Conservation (phyloP, 192 early-diverging fungal species). For the Coemansia sp. region DNA sequence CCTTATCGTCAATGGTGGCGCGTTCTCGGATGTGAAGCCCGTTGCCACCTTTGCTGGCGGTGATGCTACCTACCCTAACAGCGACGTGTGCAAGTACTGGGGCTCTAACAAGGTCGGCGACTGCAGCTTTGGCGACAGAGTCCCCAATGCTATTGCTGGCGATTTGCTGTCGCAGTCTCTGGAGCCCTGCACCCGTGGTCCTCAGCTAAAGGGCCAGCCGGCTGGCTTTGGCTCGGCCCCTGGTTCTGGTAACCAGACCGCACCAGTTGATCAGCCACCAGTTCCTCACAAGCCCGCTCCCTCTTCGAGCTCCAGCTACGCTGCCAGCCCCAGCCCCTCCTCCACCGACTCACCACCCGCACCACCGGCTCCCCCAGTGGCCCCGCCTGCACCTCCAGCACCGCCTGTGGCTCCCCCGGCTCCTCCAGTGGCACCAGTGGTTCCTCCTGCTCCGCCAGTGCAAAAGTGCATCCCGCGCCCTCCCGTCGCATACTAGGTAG, state of each 20-base stretch:
- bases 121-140: constrained; percentile 57
- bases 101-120: constrained; percentile 59
- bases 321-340: neutral
- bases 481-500: constrained; percentile 1
- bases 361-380: neutral
- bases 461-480: constrained; percentile 11
- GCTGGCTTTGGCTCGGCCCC: constrained; percentile 45
- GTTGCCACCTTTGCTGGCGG: constrained; percentile 52
- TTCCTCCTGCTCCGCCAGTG: neutral
- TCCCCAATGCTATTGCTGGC: constrained; percentile 46
- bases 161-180: constrained; percentile 59
- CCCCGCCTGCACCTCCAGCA: neutral
- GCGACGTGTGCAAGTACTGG: constrained; percentile 64
- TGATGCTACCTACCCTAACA: constrained; percentile 55
- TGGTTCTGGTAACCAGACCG: constrained; percentile 16
- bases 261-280: constrained; percentile 6
- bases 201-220: constrained; percentile 43
- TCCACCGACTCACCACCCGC: neutral
- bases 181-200: constrained; percentile 56
- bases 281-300: constrained; percentile 7
- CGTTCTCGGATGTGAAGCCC: constrained; percentile 24
- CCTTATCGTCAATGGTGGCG: constrained; percentile 55
- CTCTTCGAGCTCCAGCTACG: neutral
- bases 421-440: neutral
- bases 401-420: neutral